phyloP scores from a whole-genome alignment of 306 rosid genomes.

The Luffa acutangula region DNA sequence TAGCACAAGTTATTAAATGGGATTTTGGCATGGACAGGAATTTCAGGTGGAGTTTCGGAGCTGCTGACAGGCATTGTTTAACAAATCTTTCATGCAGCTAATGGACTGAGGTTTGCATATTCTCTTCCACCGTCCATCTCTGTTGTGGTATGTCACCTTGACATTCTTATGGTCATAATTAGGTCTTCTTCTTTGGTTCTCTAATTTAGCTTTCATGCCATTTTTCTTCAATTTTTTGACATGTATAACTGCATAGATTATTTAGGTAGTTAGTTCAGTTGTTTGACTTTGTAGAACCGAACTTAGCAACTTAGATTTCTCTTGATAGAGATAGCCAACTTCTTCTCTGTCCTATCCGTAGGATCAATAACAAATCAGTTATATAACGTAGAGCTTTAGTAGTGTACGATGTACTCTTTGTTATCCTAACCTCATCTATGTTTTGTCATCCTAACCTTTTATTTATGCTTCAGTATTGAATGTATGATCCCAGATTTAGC shows the following conservation, averaged over 20 bases:
- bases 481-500: neutral
- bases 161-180: neutral
- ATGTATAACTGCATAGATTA: neutral
- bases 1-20: slow-evolving; percentile 6
- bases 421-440: neutral
- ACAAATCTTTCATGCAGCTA: slow-evolving; percentile 4
- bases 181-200: neutral
- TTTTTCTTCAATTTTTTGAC: neutral
- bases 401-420: neutral
- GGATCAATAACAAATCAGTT: neutral
- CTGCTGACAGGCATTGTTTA: slow-evolving; percentile 7
- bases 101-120: slow-evolving; percentile 1
- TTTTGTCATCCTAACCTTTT: neutral
- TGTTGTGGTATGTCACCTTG: slow-evolving; percentile 1
- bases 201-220: neutral
- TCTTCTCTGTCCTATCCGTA: neutral
- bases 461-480: neutral
- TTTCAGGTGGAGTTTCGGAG: slow-evolving; percentile 1
- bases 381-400: neutral
- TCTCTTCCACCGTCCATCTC: neutral
- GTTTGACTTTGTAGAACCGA: neutral
- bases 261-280: neutral
- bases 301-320: neutral
- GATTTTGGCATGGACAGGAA: slow-evolving; percentile 1
- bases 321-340: neutral